Conservation (phyloP, 257 asterid species). For the Dorcoceras hygrometricum region DNA sequence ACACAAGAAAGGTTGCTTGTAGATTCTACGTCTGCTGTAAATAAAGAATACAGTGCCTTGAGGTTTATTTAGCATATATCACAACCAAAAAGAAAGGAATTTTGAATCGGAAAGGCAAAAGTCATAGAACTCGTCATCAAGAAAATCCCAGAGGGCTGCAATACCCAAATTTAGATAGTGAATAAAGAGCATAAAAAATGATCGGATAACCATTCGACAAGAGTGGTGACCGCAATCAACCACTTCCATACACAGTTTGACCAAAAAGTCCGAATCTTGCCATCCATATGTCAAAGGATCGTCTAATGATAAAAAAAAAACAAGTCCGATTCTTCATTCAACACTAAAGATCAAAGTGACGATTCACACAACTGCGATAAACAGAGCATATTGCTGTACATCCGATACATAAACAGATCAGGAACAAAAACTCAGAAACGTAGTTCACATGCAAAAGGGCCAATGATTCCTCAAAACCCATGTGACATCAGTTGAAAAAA, state of each 20-base stretch:
- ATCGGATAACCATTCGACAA: slow-evolving; percentile 17
- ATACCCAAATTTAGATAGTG: slow-evolving; percentile 11
- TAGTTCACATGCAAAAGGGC: slow-evolving; percentile 48
- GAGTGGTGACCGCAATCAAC: slow-evolving; percentile 31
- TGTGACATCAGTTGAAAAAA: slow-evolving; percentile 30
- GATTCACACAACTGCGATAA: slow-evolving; percentile 28
- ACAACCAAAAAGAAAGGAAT: slow-evolving; percentile 25
- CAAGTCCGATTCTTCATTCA: slow-evolving; percentile 38
- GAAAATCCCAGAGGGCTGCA: slow-evolving; percentile 23
- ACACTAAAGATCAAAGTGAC: slow-evolving; percentile 38
- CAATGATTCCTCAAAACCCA: slow-evolving; percentile 62
- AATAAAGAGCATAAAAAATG: slow-evolving; percentile 8
- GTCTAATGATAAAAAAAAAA: slow-evolving; percentile 38
- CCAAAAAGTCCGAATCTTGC: slow-evolving; percentile 46
- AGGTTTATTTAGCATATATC: slow-evolving; percentile 56
- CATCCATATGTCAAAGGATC: slow-evolving; percentile 27
- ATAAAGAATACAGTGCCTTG: slow-evolving; percentile 41
- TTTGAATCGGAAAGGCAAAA: slow-evolving; percentile 26
- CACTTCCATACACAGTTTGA: slow-evolving; percentile 28
- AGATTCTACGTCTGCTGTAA: slow-evolving; percentile 28
- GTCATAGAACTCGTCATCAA: slow-evolving; percentile 22
- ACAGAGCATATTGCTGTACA: slow-evolving; percentile 35
- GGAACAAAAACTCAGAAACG: slow-evolving; percentile 26
- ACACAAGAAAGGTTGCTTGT: slow-evolving; percentile 28
- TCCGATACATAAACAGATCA: slow-evolving; percentile 56